Evolutionary conservation across 306 rosid genomes (phyloP), one percentile per base, ranked within the genome.

Genomic region (Clitoria ternatea): DNA sequence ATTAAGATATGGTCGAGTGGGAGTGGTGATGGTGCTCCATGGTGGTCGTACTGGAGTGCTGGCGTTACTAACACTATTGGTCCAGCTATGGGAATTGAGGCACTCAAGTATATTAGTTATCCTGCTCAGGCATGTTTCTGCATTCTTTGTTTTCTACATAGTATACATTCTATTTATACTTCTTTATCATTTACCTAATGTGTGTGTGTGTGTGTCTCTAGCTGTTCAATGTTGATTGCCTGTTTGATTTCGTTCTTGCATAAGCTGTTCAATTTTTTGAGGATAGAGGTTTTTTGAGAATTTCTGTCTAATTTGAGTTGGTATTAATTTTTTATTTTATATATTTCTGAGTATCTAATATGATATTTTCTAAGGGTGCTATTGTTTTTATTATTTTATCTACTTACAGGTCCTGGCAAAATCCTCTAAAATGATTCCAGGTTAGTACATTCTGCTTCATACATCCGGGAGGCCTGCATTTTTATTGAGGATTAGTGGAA

Each of bases 31-130:
- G 96, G 96, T 59, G 96, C 96, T 43, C 92, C 96, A 10, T 77
- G 88, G 90, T 70, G 87, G 89, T 32, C 85, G 0, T 85, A 79
- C 57, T 87, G 90, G 96, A 83, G 92, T 80, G 87, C 87, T 30
- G 96, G 90, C 69, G 81, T 89, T 77, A 83, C 90, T 2, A 89
- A 89, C 60, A 89, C 92, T 4, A 87, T 87, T 70, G 96, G 96
- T 65, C 96, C 96, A 1, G 89, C 92, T 15, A 85, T 89, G 90
- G 96, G 96, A 62, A 89, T 89, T 29, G 92, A 87, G 73, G 92
- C 96, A 26, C 74, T 87, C 29, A 89, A 87, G 75, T 89, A 85
- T 82, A 89, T 89, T 32, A 89, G 92, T 66, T 89, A 87, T 49
- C 96, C 96, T 1, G 92, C 96, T 5, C 96, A 85, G 90, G 96